Evolutionary conservation across 75 land plant species (phyloP), one percentile per base, ranked within the genome.

Genomic region (Pinus taeda): DNA sequence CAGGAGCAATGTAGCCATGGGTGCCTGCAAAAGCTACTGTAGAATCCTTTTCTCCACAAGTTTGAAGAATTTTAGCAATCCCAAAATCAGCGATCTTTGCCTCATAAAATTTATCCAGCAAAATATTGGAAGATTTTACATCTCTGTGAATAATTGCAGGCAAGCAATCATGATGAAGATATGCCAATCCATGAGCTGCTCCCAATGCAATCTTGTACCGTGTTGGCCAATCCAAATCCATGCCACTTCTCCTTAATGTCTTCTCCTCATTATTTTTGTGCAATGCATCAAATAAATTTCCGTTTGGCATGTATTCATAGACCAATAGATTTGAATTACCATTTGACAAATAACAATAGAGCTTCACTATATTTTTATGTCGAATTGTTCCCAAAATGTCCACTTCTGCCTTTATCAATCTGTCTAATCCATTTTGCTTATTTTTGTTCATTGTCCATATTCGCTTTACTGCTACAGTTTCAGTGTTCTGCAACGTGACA

Each of bases 11-110:
- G 88, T 92, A 92, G 82, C 94, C 94, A 60, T 92, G 90, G 56
- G 94, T 90, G 18, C 94, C 94, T 6, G 93, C 94, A 64, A 92
- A 26, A 30, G 90, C 83, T 5, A 93, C 88, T 90, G 90, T 92
- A 82, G 83, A 80, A 69, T 92, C 86, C 13, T 88, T 83, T 22
- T 26, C 26, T 26, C 26, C 26, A 26, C 26, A 26, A 26, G 26
- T 26, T 26, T 26, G 26, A 26, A 26, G 26, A 26, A 26, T 26
- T 26, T 26, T 26, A 26, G 26, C 26, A 26, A 26, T 26, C 26
- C 26, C 26, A 26, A 26, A 26, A 66, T 92, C 94, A 15, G 92
- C 94, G 12, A 92, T 93, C 72, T 90, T 93, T 11, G 94, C 94
- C 76, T 92, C 92, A 53, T 78, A 90, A 71, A 49, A 77, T 21